phyloP scores from a whole-genome alignment of 345 rosid genomes.

The Syzygium aqueum region DNA sequence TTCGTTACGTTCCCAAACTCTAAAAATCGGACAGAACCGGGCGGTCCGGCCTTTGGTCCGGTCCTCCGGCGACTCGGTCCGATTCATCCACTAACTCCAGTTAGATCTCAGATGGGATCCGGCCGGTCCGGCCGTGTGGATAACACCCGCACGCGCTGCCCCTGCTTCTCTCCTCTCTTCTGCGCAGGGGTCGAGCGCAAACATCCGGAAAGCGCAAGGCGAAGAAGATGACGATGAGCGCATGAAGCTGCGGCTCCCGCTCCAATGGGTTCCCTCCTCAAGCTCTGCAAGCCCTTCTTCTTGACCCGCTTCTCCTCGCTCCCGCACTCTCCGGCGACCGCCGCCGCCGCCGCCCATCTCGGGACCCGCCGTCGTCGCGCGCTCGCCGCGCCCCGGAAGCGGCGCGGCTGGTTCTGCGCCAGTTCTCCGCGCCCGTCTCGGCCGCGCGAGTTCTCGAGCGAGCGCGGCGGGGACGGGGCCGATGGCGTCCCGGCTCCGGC shows the following conservation, averaged over 20 bases:
- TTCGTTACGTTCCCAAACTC: too few species aligned
- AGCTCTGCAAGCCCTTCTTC: slow-evolving; percentile 24
- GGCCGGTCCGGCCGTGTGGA: not conserved
- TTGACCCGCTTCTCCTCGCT: slow-evolving; percentile 28
- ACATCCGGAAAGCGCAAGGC: not conserved
- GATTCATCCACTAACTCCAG: too few species aligned
- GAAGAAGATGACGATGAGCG: not conserved
- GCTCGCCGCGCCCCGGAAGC: slow-evolving; percentile 8
- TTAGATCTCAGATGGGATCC: too few species aligned
- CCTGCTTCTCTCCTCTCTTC: too few species aligned
- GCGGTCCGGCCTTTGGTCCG: too few species aligned
- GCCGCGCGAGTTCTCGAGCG: not conserved
- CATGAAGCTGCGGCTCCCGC: not conserved
- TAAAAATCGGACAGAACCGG: too few species aligned
- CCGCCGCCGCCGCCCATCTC: slow-evolving; percentile 4
- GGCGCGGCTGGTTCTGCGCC: slow-evolving; percentile 23
- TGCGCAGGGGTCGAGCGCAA: too few species aligned
- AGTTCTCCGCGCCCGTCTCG: slow-evolving; percentile 23
- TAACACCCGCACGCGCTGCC: not conserved
- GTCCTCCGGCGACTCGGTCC: too few species aligned
- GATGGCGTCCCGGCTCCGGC: not conserved
- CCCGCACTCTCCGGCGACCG: slow-evolving; percentile 5
- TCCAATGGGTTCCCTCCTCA: slow-evolving; percentile 50
- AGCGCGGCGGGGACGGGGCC: not conserved
- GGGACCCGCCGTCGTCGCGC: slow-evolving; percentile 1